Evolutionary conservation across 768 basidiomycete genomes (phyloP).

Genomic region (Boletus insuetus): DNA sequence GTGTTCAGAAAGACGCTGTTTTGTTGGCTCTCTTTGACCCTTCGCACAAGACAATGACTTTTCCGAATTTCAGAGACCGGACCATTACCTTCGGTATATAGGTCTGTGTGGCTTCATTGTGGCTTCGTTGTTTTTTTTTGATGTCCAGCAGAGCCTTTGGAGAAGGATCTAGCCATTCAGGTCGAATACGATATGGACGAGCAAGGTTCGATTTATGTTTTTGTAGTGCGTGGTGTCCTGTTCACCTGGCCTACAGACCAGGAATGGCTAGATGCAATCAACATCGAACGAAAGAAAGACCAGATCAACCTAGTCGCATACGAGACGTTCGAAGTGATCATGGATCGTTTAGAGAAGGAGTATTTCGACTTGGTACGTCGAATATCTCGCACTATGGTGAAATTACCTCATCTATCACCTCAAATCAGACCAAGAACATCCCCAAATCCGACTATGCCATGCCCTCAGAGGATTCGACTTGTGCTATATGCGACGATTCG

Average conservation of each 20-base stretch:
- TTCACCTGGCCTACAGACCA: conserved; percentile 54
- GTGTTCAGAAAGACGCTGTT: conserved; percentile 27
- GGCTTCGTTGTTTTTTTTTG: conserved; percentile 6
- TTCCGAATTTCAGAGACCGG: conserved; percentile 70
- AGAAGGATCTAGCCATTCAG: conserved; percentile 85
- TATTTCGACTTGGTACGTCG: conserved; percentile 89
- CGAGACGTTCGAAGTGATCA: conserved; percentile 92
- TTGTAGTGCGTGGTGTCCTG: background rate
- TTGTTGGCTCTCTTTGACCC: conserved; percentile 1
- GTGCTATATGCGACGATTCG: conserved; percentile 96
- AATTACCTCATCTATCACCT: conserved; percentile 1
- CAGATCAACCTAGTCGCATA: conserved; percentile 68
- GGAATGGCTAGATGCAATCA: conserved; percentile 89
- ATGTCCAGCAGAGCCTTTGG: conserved; percentile 70
- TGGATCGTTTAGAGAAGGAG: conserved; percentile 98
- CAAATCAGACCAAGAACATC: conserved; percentile 80
- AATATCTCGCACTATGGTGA: conserved; percentile 2
- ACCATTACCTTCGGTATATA: conserved; percentile 89
- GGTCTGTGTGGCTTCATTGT: conserved; percentile 44
- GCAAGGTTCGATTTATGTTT: conserved; percentile 58
- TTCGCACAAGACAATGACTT: conserved; percentile 57
- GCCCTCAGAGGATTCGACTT: conserved; percentile 94
- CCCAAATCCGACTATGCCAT: conserved; percentile 85
- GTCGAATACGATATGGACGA: conserved; percentile 99
- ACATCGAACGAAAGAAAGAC: conserved; percentile 76